Base-by-base conservation (phyloP, 1,284 basidiomycete genomes). In the Microbotryomycetes sp. region DNA sequence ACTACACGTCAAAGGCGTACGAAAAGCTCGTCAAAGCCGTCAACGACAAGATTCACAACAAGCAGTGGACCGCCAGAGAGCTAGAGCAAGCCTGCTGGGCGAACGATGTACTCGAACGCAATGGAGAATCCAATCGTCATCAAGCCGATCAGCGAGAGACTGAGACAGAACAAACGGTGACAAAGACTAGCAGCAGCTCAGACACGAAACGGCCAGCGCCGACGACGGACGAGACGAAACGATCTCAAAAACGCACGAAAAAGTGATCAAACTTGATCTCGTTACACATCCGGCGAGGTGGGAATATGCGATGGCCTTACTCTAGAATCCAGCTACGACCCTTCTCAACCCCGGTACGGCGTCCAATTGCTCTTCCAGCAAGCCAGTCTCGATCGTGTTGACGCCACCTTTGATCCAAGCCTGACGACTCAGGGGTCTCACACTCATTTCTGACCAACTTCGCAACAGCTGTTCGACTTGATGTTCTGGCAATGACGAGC, bases 361-460 rank as follows among this genome's bases (percentile, higher is more conserved):
- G 18, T 7, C 18, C 23, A 63, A 6, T 30, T 15, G 9, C 21
- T 61, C 61, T 27, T 56, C 27, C 48, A 57, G 5, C 24, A 65
- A 27, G 0, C 63, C 66, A 16, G 30, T 28, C 47, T 63, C 64
- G 15, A 45, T 61, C 27, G 52, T 55, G 13, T 56, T 23, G 21
- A 27, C 45, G 2, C 60, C 92, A 59, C 83, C 82, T 51, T 81
- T 83, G 61, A 79, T 76, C 72, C 89, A 91, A 73, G 93, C 91
- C 29, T 81, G 78, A 13, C 85, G 84, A 6, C 83, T 81, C 24
- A 97, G 77, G 3, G 92, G 91, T 4, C 88, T 87, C 5, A 96
- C 89, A 57, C 81, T 80, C 66, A 89, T 81, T 56, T 83, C 81
- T 24, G 78, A 81, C 79, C 87, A 91, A n/a, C 73, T 75, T 45